Conservation (phyloP, 2,329 filamentous ascomycete genomes). For the Epichloe glyceriae region DNA sequence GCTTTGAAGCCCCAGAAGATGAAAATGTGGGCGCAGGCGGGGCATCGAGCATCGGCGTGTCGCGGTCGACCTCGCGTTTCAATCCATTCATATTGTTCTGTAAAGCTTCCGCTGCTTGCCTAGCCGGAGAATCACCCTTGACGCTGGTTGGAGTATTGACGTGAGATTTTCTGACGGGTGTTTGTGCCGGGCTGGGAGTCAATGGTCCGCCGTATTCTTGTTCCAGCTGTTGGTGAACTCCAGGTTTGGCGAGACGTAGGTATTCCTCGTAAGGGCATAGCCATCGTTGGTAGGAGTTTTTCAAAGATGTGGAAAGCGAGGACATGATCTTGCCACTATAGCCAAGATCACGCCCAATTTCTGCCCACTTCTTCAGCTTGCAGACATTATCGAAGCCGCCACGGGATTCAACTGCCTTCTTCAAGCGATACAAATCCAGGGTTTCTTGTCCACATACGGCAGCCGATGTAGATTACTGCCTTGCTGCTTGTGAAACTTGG, state of each 20-base stretch:
- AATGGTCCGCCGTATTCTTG: conserved; percentile 85
- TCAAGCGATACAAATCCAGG: conserved; percentile 91
- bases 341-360: conserved; percentile 89
- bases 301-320: conserved; percentile 89
- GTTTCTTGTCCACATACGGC: conserved; percentile 94
- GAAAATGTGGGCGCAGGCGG: conserved; percentile 21
- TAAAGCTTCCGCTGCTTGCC: conserved; percentile 39
- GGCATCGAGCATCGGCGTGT: conserved; percentile 35
- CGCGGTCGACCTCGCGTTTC: conserved; percentile 33
- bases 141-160: conserved; percentile 46
- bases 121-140: conserved; percentile 54
- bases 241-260: conserved; percentile 76
- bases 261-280: conserved; percentile 96
- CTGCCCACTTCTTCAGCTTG: conserved; percentile 97
- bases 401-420: conserved; percentile 89
- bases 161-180: conserved; percentile 54
- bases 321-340: conserved; percentile 99
- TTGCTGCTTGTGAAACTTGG: conserved; percentile 94
- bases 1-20: conserved; percentile 19
- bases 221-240: conserved; percentile 92
- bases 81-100: conserved; percentile 34
- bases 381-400: conserved; percentile 95
- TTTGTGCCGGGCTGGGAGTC: conserved; percentile 60
- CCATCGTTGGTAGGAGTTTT: conserved; percentile 97
- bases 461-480: conserved; percentile 88